Evolutionary conservation across 179 eudicot species (phyloP), one percentile per base, ranked within the genome.

Genomic region (Beta lomatogona): DNA sequence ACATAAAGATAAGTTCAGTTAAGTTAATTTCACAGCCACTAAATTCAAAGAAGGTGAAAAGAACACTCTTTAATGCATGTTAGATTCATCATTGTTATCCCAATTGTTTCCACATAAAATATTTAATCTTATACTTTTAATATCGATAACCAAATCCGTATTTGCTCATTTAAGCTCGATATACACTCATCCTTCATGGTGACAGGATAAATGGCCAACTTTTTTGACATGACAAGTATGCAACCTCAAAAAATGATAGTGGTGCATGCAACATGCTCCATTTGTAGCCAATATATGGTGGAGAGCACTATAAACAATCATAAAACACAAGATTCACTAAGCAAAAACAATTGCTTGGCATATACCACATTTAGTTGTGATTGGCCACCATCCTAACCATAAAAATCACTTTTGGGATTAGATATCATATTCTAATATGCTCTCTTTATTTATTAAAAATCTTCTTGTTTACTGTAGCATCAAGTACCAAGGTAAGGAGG

Each of bases 321-420:
- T 48, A 31, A 41, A n/a, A 73, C 77, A 63, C 55, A 79, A 75
- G 83, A 85, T 71, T 85, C 87, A 79, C 53, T 69, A 73, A 59
- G 53, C 52, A 77, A 65, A 83, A 59, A 64, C 73, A 83, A 86
- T 72, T 86, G 72, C 73, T 80, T 31, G 83, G 77, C 85, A 86
- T 77, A 82, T 85, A 79, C 85, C 82, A 75, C 55, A 63, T 79
- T 66, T 70, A 79, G 73, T 85, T 76, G 59, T 75, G 54, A 82
- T 74, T 68, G 75, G 21, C 73, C 61, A 79, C 75, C 77, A 54
- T 84, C 79, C 81, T 71, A 84, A 81, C 71, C 75, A 63, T 11
- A 84, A 77, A 77, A 21, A 77, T 31, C 69, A 73, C 44, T 71
- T 77, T 80, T 65, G 57, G 65, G 65, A 80, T 77, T 80, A 80